Evolutionary conservation across 1,139 yeast genomes (phyloP), one percentile per base, ranked within the genome.

Genomic region (Blastobotrys serpentis): DNA sequence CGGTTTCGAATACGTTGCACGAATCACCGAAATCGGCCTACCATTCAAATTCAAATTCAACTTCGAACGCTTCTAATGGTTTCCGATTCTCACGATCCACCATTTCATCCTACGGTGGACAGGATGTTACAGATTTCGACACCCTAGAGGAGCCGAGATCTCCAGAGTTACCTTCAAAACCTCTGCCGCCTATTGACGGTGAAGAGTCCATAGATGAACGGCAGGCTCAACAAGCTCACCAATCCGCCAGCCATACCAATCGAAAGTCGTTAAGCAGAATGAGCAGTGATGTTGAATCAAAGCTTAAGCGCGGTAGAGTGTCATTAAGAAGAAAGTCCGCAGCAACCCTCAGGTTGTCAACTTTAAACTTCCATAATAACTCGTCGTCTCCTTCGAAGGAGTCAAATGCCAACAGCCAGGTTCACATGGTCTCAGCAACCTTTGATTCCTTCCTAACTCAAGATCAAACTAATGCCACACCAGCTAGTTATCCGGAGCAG

Each of bases 241-340:
- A 43, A n/a, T n/a, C 21, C 23, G 11, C 26, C 23, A 19, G 18
- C 33, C 37, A 17, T 3, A 42, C 23, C 25, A 41, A 16, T 29
- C 18, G 40, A 17, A 43, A 47, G 14, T 29, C 29, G 36, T 47
- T 52, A 16, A 47, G 45, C 37, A 34, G 55, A 23, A 50, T 51
- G 42, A 46, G 50, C 42, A 48, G 54, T 21, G 56, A 53, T 26
- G 23, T 54, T 5, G 57, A 53, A 22, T 10, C 19, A 4, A 29
- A 47, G 18, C 14, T 44, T 19, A 46, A 46, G 22, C 41, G 52
- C 4, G 51, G 56, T 43, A 47, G 54, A 17, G 42, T 51, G 39
- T 53, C 57, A 4, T 43, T 55, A 33, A 47, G 57, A 11, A 52
- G 55, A 21, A 53, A 50, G 33, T 46, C 51, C 8, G 52, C 50